Evolutionary conservation across 768 basidiomycete genomes (phyloP), one percentile per base, ranked within the genome.

Genomic region (Auricularia cornea): DNA sequence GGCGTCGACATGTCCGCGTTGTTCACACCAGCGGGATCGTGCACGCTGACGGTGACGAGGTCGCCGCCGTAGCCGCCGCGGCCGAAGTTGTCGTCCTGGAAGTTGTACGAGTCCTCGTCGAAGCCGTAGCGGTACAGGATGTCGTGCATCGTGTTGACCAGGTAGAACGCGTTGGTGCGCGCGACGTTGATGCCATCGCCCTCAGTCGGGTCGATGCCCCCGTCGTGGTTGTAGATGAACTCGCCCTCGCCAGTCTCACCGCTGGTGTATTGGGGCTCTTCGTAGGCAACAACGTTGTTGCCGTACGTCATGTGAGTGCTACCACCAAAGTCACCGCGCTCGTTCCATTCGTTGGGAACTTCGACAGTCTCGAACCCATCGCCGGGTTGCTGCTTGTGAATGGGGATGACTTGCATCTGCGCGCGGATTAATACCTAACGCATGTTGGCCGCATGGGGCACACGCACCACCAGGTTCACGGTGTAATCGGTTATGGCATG

Each of bases 131-230:
- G 69, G 70, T 83, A 79, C 28, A 70, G 63, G 54, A 74, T 63
- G 68, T 87, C 85, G 70, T 87, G 85, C 60, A 84, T 76, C 62
- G 76, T 79, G 74, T 88, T 89, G 68, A 78, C 77, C 31, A 85
- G 73, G 72, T 85, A 87, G 72, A 86, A 88, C 30, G 54, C 54
- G 54, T 57, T 57, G 2, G 81, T 80, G 31, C 80, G 75, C 3
- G 84, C 84, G 29, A 84, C 81, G 61, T 83, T 76, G 60, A 81
- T 60, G 71, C 87, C 85, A 60, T 60, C 77, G 59, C 68, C 74
- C 44, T 72, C 80, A 31, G 66, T 78, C 68, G 77, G 84, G 3
- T 72, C 72, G 11, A 71, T 73, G 11, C 64, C 70, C 31, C 73
- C 66, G 70, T 75, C 66, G 56, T 75, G 74, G 2, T 70, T 69